A percentile compares a stretch with the other conserved stretches of the same genome.
Evolutionary conservation across 352 stramenopile genomes (phyloP).

Genomic region (Phytopythium aichiense): DNA sequence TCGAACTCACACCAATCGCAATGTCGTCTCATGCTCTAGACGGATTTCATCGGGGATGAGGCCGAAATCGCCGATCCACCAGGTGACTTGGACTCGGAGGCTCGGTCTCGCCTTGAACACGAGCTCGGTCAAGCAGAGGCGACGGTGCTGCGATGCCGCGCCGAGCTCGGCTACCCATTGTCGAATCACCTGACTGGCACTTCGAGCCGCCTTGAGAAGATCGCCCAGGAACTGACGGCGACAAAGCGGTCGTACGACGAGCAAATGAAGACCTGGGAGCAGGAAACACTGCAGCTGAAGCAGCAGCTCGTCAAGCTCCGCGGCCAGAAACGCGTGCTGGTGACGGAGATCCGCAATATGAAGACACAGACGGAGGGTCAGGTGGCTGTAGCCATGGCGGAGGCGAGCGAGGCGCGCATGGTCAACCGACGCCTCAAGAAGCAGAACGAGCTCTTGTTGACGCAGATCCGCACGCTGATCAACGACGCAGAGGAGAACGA

Average conservation of each 20-base stretch:
- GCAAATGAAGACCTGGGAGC: constrained; percentile 42
- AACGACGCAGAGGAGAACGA: constrained; percentile 48
- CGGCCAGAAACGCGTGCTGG: constrained; percentile 70
- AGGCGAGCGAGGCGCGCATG: constrained; percentile 84
- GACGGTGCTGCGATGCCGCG: constrained; percentile 58
- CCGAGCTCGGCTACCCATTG: constrained; percentile 71
- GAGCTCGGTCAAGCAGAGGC: constrained; percentile 74
- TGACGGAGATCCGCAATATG: constrained; percentile 77
- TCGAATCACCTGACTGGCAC: constrained; percentile 72
- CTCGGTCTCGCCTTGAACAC: constrained; percentile 50
- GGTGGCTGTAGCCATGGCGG: constrained; percentile 75
- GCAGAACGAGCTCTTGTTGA: constrained; percentile 79
- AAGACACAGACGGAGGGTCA: constrained; percentile 71
- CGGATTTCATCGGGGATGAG: constrained; percentile 49
- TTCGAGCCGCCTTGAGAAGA: constrained; percentile 67
- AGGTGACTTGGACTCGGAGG: constrained; percentile 47
- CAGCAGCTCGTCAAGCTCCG: constrained; percentile 76
- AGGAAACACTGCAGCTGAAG: constrained; percentile 52
- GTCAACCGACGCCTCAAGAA: constrained; percentile 79
- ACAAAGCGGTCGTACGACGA: constrained; percentile 75
- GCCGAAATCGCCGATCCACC: constrained; percentile 16
- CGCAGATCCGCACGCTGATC: constrained; percentile 71
- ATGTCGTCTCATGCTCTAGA: constrained; percentile 20
- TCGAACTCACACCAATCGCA: not conserved
- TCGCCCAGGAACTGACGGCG: constrained; percentile 64